These are phyloP conservation scores for Onygena corvina DNA, from an alignment of 2,329 filamentous ascomycete genomes.

Conservation along the genomic window DNA sequence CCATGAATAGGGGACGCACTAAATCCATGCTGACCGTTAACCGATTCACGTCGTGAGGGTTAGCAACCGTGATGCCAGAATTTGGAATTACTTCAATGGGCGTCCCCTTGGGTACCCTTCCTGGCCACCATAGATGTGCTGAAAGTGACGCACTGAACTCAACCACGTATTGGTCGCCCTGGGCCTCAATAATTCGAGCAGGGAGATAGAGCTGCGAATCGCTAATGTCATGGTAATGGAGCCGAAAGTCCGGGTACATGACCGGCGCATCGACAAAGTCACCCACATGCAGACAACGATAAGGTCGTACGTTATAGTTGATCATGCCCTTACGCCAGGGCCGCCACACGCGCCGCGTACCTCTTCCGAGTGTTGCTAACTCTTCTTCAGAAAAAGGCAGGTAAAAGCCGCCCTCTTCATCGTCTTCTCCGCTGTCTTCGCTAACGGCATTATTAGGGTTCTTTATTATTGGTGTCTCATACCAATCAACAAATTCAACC, in stretches of 20 bases:
- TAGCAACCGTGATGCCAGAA: slow-evolving; percentile 16
- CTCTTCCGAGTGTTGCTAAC: slow-evolving; percentile 15
- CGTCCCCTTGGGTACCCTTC: slow-evolving; percentile 15
- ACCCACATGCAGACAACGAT: slow-evolving; percentile 15
- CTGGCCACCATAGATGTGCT: slow-evolving; percentile 14
- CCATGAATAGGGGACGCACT: slow-evolving; percentile 14
- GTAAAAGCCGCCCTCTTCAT: slow-evolving; percentile 13
- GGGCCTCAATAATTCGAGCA: slow-evolving; percentile 16
- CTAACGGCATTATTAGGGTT: slow-evolving; percentile 12
- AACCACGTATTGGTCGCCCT: slow-evolving; percentile 15
- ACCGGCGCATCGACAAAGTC: slow-evolving; percentile 15
- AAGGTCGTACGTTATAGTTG: slow-evolving; percentile 15
- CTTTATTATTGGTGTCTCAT: slow-evolving; percentile 7
- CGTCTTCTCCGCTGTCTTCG: slow-evolving; percentile 12
- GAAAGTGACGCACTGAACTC: slow-evolving; percentile 16
- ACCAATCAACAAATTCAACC: slow-evolving; percentile 15
- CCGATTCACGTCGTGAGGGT: slow-evolving; percentile 15
- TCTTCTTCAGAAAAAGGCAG: slow-evolving; percentile 15
- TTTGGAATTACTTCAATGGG: slow-evolving; percentile 12
- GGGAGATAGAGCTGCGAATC: slow-evolving; percentile 15
- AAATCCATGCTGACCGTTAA: slow-evolving; percentile 15
- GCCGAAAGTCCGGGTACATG: slow-evolving; percentile 16
- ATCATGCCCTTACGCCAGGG: slow-evolving; percentile 14
- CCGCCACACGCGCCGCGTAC: slow-evolving; percentile 15
- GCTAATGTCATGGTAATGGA: slow-evolving; percentile 14